Percentiles rank a stretch among this genome's conserved stretches.
Conservation (phyloP, 257 asterid genomes). For the Cynanchum wilfordii region DNA sequence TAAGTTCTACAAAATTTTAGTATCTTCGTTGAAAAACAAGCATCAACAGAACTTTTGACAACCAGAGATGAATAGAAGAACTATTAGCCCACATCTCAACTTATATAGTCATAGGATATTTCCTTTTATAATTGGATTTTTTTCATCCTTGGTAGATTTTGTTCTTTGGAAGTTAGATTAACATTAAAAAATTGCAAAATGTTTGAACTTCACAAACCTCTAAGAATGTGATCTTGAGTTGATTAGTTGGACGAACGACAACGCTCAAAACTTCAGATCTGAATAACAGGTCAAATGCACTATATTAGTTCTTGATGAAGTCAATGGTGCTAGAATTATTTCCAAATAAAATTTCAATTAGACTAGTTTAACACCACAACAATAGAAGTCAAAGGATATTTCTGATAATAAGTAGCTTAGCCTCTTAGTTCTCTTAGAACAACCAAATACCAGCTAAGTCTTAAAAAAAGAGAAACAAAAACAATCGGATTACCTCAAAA, state of each 20-base stretch:
- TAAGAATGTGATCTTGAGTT: conserved; percentile 89
- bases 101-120: too few relatives aligned
- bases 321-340: not conserved
- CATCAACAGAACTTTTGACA: not conserved
- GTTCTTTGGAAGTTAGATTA: not conserved
- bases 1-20: not conserved
- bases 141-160: not conserved
- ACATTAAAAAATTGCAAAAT: not conserved
- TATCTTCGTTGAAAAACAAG: not conserved
- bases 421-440: not conserved
- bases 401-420: not conserved
- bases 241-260: conserved; percentile 70
- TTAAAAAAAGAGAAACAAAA: not conserved
- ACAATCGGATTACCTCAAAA: not conserved
- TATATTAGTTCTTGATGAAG: not conserved
- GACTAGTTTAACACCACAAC: not conserved
- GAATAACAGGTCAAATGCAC: conserved; percentile 28
- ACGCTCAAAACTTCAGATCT: conserved; percentile 89
- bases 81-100: not conserved
- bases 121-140: too few relatives aligned
- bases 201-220: conserved; percentile 55
- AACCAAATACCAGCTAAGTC: not conserved
- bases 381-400: not conserved
- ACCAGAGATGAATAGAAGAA: not conserved
- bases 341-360: not conserved